phyloP scores from a whole-genome alignment of 345 rosid genomes.

The Gossypium bickii region DNA sequence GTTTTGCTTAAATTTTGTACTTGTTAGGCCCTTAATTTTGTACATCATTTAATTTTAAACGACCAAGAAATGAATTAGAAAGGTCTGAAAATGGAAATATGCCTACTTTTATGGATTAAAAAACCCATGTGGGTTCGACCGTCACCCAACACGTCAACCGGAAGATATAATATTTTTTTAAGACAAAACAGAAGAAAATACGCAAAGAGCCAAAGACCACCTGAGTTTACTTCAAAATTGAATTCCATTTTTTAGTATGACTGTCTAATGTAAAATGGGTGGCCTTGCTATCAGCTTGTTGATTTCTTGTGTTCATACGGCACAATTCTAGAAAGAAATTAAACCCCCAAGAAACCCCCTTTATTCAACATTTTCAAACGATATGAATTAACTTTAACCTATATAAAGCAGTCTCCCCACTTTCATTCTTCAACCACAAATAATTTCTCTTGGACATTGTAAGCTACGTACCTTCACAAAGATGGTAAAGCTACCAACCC shows the following conservation, averaged over 20 bases:
- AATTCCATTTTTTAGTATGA: neutral
- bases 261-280: neutral
- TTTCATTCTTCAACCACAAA: neutral
- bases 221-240: neutral
- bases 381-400: neutral
- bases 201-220: neutral
- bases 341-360: neutral
- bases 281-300: neutral
- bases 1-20: no score
- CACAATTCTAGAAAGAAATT: neutral
- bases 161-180: neutral
- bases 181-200: neutral
- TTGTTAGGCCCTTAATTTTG: no score
- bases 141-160: neutral
- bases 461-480: neutral
- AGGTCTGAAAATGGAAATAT: neutral
- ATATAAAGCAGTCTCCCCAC: neutral
- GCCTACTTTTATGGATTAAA: neutral
- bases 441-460: neutral
- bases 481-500: conserved; percentile 27
- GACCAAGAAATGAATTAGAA: neutral
- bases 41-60: no score
- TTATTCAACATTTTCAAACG: neutral
- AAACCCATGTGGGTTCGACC: neutral
- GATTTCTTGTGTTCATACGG: neutral